Percentiles rank a stretch among this genome's conserved stretches.
Conservation (phyloP, 2,329 filamentous ascomycete genomes). For the Coniella lustricola region DNA sequence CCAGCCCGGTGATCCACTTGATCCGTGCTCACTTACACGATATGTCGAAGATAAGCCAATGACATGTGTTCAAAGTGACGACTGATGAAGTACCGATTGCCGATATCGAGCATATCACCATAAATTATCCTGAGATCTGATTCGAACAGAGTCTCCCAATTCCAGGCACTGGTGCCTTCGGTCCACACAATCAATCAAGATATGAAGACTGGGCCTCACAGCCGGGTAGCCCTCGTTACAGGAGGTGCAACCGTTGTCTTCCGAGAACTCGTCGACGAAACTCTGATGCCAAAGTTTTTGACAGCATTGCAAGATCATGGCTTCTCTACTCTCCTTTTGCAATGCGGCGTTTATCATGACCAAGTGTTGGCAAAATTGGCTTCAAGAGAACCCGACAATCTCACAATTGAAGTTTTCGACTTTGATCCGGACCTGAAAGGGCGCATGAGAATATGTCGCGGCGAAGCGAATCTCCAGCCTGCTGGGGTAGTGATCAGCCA, state of each 20-base stretch:
- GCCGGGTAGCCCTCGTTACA: conserved; percentile 67
- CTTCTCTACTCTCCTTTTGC: conserved; percentile 69
- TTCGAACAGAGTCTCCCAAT: no score
- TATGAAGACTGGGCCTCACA: conserved; percentile 1
- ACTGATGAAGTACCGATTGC: no score
- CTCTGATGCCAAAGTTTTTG: conserved; percentile 58
- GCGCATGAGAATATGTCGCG: conserved; percentile 52
- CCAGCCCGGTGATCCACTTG: not conserved
- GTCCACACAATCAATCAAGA: not conserved
- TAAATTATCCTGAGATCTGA: no score
- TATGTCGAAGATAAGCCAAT: not conserved
- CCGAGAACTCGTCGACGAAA: conserved; percentile 58
- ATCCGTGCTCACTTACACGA: conserved; percentile 9
- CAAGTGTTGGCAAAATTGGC: conserved; percentile 37
- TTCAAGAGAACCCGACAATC: conserved; percentile 18
- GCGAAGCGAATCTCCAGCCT: conserved; percentile 35
- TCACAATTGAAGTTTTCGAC: conserved; percentile 56
- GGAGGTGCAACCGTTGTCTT: conserved; percentile 90
- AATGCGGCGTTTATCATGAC: conserved; percentile 67
- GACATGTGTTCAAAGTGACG: no score
- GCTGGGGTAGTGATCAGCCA: conserved; percentile 80
- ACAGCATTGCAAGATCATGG: conserved; percentile 46
- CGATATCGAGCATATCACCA: no score
- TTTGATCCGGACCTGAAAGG: conserved; percentile 56
- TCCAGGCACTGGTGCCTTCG: no score